Evolutionary conservation across 1,139 yeast genomes (phyloP).

Genomic region (Blastobotrys proliferans): DNA sequence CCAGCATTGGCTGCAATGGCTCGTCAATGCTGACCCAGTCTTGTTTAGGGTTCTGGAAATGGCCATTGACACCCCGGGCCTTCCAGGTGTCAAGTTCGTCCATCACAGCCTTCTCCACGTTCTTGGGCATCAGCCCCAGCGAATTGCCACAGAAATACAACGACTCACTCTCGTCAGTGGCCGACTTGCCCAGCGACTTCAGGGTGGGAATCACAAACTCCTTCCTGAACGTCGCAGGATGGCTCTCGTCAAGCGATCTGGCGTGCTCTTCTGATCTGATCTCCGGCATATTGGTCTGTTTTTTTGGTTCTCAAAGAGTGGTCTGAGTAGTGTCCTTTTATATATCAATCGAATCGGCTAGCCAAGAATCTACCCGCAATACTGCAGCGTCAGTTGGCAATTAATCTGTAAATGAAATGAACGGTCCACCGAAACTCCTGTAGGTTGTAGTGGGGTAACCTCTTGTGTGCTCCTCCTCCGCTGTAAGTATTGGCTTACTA

Average conservation of each 20-base stretch:
- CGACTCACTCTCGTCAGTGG: slow-evolving; percentile 31
- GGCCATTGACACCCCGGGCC: slow-evolving; percentile 75
- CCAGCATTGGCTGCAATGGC: slow-evolving; percentile 64
- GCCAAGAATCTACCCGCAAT: too few species aligned
- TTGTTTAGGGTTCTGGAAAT: slow-evolving; percentile 52
- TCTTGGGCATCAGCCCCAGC: slow-evolving; percentile 78
- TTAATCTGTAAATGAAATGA: too few species aligned
- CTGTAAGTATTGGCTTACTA: too few species aligned
- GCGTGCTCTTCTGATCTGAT: slow-evolving; percentile 10
- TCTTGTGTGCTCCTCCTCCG: too few species aligned
- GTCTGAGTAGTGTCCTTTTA: too few species aligned
- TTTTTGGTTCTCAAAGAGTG: not conserved
- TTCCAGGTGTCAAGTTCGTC: slow-evolving; percentile 81
- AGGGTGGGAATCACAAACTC: slow-evolving; percentile 49
- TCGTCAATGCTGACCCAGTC: slow-evolving; percentile 82
- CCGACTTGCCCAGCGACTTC: slow-evolving; percentile 43
- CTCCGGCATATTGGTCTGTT: not conserved
- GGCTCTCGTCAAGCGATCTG: slow-evolving; percentile 5
- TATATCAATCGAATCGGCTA: too few species aligned
- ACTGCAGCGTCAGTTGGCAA: too few species aligned
- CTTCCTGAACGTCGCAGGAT: slow-evolving; percentile 8
- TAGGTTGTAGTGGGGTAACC: too few species aligned
- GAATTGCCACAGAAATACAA: slow-evolving; percentile 87
- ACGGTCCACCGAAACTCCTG: too few species aligned
- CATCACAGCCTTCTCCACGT: slow-evolving; percentile 53